Evolutionary conservation across 768 basidiomycete genomes (phyloP).

Genomic region (Mycena belliarum): DNA sequence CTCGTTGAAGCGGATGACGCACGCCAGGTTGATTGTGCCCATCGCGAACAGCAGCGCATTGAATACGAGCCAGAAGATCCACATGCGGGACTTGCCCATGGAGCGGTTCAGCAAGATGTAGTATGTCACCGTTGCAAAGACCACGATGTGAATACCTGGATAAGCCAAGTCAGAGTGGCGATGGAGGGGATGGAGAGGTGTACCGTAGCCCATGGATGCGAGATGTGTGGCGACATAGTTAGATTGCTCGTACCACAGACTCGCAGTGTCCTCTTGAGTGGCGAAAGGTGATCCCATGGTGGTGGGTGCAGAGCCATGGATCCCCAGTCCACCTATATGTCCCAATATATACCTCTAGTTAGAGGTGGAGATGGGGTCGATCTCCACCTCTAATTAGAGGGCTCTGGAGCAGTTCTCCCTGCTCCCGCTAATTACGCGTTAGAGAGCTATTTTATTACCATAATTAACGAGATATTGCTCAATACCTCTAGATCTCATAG

Average conservation of each 20-base stretch:
- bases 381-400: too few relatives aligned
- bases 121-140: constrained; percentile 8
- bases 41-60: constrained; percentile 6
- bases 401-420: too few relatives aligned
- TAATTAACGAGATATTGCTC: too few relatives aligned
- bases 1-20: constrained; percentile 16
- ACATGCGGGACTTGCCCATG: background rate
- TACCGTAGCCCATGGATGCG: constrained; percentile 9
- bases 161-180: background rate
- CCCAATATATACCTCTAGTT: too few relatives aligned
- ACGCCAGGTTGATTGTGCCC: constrained; percentile 21
- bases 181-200: background rate
- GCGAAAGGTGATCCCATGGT: constrained; percentile 13
- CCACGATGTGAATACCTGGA: constrained; percentile 6
- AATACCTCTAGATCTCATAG: too few relatives aligned
- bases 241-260: constrained; percentile 12
- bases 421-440: too few relatives aligned
- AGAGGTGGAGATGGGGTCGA: too few relatives aligned
- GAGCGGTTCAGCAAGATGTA: background rate
- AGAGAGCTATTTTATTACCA: too few relatives aligned
- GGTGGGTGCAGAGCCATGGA: background rate
- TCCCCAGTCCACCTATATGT: too few relatives aligned
- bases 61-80: constrained; percentile 17
- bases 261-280: constrained; percentile 9
- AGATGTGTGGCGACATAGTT: constrained; percentile 13